These are phyloP conservation scores for Globisporangium echinulatum DNA, from an alignment of 352 stramenopile genomes.

Conservation along the genomic window DNA sequence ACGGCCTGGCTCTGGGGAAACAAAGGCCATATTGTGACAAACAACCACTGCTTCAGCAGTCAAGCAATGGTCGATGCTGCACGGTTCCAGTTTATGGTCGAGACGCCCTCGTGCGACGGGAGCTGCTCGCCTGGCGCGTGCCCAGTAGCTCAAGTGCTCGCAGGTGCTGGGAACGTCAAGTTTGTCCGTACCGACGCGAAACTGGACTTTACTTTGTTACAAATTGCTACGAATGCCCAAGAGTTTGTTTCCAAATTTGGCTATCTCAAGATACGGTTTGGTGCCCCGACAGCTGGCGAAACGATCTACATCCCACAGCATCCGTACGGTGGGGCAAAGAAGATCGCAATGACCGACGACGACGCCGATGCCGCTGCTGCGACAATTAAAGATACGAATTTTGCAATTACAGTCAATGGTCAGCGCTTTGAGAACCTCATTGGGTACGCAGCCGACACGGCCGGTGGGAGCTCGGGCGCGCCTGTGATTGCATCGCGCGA, in stretches of 20 bases:
- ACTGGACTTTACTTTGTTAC: constrained; percentile 49
- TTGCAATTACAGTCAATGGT: constrained; percentile 23
- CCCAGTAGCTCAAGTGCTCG: constrained; percentile 28
- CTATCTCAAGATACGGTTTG: constrained; percentile 55
- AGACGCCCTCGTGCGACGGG: constrained; percentile 15
- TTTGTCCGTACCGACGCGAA: constrained; percentile 50
- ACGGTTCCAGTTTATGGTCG: constrained; percentile 21
- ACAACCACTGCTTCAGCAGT: too few species aligned
- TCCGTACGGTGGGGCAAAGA: constrained; percentile 39
- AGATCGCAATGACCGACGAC: constrained; percentile 48
- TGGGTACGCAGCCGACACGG: constrained; percentile 22
- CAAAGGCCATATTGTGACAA: too few species aligned
- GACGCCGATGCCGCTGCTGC: constrained; percentile 26
- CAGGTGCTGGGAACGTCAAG: constrained; percentile 33
- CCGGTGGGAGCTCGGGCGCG: constrained; percentile 14
- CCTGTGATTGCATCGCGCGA: constrained; percentile 13
- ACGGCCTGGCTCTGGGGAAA: constrained; percentile 2
- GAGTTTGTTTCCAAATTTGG: constrained; percentile 40
- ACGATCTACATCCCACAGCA: constrained; percentile 25
- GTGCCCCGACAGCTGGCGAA: constrained; percentile 35
- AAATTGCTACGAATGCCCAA: constrained; percentile 31
- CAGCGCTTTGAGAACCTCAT: constrained; percentile 17
- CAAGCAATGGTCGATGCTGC: constrained; percentile 23
- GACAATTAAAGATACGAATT: constrained; percentile 29
- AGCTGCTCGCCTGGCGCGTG: constrained; percentile 18